Percentiles rank a stretch among this genome's conserved stretches.
phyloP scores from a whole-genome alignment of 225 moss, liverwort and hornwort species.

The Rhytidiadelphus loreus region DNA sequence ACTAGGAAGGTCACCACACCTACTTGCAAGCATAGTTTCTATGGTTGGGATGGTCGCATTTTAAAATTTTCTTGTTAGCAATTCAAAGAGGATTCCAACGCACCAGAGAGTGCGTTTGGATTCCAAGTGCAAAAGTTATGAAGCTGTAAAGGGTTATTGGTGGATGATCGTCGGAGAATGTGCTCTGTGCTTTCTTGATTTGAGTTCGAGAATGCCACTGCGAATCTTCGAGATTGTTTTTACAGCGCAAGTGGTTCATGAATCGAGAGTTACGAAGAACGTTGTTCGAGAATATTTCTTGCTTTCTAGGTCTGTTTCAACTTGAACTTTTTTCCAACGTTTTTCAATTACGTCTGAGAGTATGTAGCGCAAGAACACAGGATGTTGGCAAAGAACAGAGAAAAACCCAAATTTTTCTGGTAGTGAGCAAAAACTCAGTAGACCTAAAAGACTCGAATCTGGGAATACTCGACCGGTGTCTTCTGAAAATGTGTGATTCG shows the following conservation, averaged over 20 bases:
- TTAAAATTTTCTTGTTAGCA: neutral
- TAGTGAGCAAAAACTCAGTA: too few relatives aligned
- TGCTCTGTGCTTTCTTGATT: neutral
- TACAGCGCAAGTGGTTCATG: neutral
- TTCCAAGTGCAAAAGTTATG: neutral
- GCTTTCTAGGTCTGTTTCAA: neutral
- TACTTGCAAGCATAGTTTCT: neutral
- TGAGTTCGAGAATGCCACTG: neutral
- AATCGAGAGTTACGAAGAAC: neutral
- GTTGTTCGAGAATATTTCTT: neutral
- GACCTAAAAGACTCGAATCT: neutral
- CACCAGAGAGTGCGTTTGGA: too few relatives aligned
- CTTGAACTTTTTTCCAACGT: neutral
- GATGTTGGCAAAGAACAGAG: neutral
- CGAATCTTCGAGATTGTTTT: neutral
- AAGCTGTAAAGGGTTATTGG: neutral
- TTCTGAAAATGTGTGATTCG: neutral
- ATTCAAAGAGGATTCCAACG: neutral
- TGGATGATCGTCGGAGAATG: neutral
- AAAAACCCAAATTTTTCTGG: neutral
- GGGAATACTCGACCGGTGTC: too few relatives aligned
- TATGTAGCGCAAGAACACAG: neutral
- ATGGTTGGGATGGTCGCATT: neutral
- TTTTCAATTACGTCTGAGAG: neutral
- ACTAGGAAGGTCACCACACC: too few relatives aligned